A percentile compares a stretch with the other conserved stretches of the same genome.
Evolutionary conservation across 2,329 filamentous ascomycete species (phyloP).

Genomic region (Malbranchea zuffiana): DNA sequence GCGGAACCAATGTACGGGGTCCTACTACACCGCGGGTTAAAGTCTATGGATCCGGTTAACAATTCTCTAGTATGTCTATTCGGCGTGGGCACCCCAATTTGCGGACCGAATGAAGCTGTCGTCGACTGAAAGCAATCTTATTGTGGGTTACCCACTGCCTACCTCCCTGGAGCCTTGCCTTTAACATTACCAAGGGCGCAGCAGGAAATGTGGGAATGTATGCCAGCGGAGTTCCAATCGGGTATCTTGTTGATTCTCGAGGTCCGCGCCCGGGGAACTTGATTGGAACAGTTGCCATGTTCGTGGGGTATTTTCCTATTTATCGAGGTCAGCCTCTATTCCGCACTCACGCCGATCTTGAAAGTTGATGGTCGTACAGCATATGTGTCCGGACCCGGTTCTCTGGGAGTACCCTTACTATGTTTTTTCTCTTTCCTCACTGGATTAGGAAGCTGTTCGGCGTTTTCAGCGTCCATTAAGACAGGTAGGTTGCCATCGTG

Average conservation of each 20-base stretch:
- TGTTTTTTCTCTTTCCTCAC: conserved; percentile 79
- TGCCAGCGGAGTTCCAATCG: conserved; percentile 74
- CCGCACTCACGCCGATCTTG: not conserved
- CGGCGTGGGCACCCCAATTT: conserved; percentile 94
- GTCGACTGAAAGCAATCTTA: conserved; percentile 85
- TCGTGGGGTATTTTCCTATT: conserved; percentile 74
- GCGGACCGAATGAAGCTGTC: conserved; percentile 75
- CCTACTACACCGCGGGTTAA: conserved; percentile 10
- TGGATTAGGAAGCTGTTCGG: conserved; percentile 78
- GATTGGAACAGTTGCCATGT: conserved; percentile 61
- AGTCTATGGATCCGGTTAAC: conserved; percentile 4
- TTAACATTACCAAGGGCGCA: conserved; percentile 39
- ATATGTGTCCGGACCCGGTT: conserved; percentile 56
- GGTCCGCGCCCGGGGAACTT: conserved; percentile 72
- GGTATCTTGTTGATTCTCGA: conserved; percentile 71
- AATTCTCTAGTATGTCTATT: conserved; percentile 75
- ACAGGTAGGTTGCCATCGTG: conserved; percentile 35
- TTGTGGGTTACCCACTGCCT: conserved; percentile 45
- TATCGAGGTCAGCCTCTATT: conserved; percentile 40
- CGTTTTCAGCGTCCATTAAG: conserved; percentile 84
- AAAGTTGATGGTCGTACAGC: conserved; percentile 40
- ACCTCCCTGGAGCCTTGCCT: not conserved
- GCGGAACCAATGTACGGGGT: conserved; percentile 69
- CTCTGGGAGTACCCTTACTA: conserved; percentile 46
- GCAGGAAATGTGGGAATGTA: conserved; percentile 73